Evolutionary conservation across 1,139 yeast species (phyloP).

Genomic region (Casaregolazyma suthepensis): DNA sequence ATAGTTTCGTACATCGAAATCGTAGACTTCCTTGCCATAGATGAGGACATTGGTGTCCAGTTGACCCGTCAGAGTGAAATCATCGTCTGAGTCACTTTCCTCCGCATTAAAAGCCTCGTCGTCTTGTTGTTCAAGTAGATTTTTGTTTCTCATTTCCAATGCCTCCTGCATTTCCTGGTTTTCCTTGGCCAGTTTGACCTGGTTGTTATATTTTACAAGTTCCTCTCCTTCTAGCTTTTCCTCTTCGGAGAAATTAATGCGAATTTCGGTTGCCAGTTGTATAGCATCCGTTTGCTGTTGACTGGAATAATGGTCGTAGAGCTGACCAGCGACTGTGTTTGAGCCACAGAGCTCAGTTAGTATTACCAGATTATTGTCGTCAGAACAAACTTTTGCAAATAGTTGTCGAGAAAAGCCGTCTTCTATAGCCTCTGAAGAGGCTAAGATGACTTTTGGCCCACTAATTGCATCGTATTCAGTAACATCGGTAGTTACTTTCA

Average conservation of each 20-base stretch:
- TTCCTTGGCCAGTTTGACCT: constrained; percentile 34
- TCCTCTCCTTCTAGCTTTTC: constrained; percentile 34
- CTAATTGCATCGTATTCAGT: constrained; percentile 50
- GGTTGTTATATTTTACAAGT: constrained; percentile 27
- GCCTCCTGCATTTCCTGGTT: constrained; percentile 48
- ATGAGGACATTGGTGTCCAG: constrained; percentile 30
- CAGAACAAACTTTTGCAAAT: constrained; percentile 53
- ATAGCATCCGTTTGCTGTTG: constrained; percentile 13
- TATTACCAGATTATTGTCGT: constrained; percentile 62
- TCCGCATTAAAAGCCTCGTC: constrained; percentile 28
- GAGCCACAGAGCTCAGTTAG: constrained; percentile 57
- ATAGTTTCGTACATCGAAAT: constrained; percentile 56
- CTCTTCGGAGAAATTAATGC: constrained; percentile 21
- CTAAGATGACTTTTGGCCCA: constrained; percentile 76
- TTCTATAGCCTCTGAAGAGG: constrained; percentile 65
- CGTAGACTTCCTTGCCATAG: constrained; percentile 41
- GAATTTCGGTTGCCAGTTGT: constrained; percentile 21
- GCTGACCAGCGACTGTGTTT: constrained; percentile 38
- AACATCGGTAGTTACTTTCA: constrained; percentile 48
- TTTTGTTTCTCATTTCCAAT: constrained; percentile 50
- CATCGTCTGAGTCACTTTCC: constrained; percentile 33
- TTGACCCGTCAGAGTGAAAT: constrained; percentile 23
- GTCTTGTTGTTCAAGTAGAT: constrained; percentile 45
- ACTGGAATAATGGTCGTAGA: constrained; percentile 55
- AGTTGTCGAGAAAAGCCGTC: constrained; percentile 59